A percentile compares a stretch with the other conserved stretches of the same genome.
These are phyloP conservation scores for Circinella minor DNA, from an alignment of 371 early-diverging fungal genomes.

Conservation along the genomic window DNA sequence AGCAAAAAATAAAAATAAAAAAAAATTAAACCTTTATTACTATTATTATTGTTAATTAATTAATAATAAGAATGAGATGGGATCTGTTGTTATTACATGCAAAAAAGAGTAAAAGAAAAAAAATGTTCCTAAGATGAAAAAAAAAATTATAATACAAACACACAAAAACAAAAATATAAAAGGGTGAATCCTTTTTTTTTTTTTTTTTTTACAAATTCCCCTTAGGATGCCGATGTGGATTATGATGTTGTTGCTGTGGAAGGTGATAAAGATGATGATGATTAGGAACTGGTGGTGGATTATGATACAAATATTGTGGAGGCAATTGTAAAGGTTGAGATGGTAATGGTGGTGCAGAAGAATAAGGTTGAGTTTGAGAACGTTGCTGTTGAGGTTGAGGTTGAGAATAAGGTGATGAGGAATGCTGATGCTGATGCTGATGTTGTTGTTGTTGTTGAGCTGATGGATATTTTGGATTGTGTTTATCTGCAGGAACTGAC, in stretches of 20 bases:
- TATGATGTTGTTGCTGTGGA: slow-evolving; percentile 2
- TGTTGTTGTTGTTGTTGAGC: not conserved
- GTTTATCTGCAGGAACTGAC: slow-evolving; percentile 62
- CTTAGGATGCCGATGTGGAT: not conserved
- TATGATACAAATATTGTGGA: slow-evolving; percentile 7
- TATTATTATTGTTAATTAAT: not conserved
- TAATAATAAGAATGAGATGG: too few species aligned
- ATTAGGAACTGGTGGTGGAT: not conserved
- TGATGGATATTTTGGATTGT: not conserved
- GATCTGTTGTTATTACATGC: too few species aligned
- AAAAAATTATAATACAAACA: slow-evolving; percentile 1
- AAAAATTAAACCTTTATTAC: not conserved
- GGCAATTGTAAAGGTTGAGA: not conserved
- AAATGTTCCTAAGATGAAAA: not conserved
- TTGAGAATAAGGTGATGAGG: not conserved
- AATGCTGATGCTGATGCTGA: not conserved
- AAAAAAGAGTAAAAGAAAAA: not conserved
- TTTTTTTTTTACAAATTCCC: too few species aligned
- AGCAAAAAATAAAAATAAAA: slow-evolving; percentile 1
- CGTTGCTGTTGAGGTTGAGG: not conserved
- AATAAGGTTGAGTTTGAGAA: too few species aligned
- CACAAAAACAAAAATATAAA: not conserved
- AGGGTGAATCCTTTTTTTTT: not conserved
- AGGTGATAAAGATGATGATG: slow-evolving; percentile 8
- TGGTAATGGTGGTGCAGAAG: not conserved